Percentiles rank a stretch among this genome's conserved stretches.
Conservation (phyloP, 768 basidiomycete genomes). For the Xerocomus potaroensis region DNA sequence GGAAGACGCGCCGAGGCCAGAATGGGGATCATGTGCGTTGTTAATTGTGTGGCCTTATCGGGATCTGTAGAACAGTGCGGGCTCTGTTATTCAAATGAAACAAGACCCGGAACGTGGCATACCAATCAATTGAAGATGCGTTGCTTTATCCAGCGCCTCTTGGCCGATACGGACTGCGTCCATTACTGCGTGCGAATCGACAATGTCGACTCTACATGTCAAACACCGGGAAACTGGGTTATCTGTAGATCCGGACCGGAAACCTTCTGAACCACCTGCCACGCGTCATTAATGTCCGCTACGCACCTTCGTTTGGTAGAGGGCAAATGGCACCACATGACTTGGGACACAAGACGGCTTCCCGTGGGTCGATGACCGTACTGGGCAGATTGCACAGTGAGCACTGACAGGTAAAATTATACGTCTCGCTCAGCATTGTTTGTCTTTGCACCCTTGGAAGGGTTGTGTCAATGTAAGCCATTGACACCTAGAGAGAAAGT, state of each 20-base stretch:
- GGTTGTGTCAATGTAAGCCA: conserved; percentile 83
- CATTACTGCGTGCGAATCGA: conserved; percentile 47
- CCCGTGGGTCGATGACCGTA: conserved; percentile 54
- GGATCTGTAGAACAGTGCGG: conserved; percentile 41
- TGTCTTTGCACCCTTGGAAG: conserved; percentile 56
- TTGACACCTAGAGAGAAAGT: conserved; percentile 53
- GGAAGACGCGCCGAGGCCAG: conserved; percentile 56
- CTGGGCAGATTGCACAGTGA: conserved; percentile 40
- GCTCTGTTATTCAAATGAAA: not conserved
- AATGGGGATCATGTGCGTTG: conserved; percentile 62
- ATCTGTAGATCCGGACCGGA: conserved; percentile 35
- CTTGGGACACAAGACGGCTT: conserved; percentile 65
- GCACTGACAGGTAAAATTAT: conserved; percentile 76
- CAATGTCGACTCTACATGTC: conserved; percentile 49
- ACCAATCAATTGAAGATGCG: conserved; percentile 58
- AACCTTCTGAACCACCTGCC: not conserved
- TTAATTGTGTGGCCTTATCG: conserved; percentile 51
- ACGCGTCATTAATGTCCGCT: not conserved
- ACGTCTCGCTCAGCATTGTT: conserved; percentile 59
- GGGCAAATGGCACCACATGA: conserved; percentile 62
- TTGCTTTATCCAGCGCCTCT: conserved; percentile 74
- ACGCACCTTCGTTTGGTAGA: conserved; percentile 56
- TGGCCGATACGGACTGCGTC: conserved; percentile 67
- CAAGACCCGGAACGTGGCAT: conserved; percentile 2
- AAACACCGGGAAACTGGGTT: conserved; percentile 45